Evolutionary conservation across 345 rosid genomes (phyloP).

Genomic region (Eucalyptus lansdowneana): DNA sequence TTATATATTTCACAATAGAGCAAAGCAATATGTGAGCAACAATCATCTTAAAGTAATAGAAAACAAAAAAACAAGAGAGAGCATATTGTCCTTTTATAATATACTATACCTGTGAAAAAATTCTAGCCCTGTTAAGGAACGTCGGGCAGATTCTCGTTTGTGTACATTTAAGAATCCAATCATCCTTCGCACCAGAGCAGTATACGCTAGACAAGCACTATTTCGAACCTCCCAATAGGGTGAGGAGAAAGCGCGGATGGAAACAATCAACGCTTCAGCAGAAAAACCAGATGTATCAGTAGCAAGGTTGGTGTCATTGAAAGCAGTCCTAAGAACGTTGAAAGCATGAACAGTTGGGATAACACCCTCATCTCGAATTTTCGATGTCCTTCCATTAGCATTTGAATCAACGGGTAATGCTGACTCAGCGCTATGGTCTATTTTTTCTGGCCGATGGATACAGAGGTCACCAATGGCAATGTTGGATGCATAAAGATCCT

Average conservation of each 20-base stretch:
- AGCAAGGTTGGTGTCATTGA: slow-evolving; percentile 89
- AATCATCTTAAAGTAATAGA: background rate
- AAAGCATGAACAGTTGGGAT: slow-evolving; percentile 93
- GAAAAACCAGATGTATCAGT: slow-evolving; percentile 95
- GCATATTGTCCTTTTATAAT: background rate
- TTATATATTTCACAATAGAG: background rate
- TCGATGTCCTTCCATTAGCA: slow-evolving; percentile 39
- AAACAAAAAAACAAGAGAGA: background rate
- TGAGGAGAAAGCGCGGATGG: slow-evolving; percentile 82
- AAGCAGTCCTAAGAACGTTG: slow-evolving; percentile 82
- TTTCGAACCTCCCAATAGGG: slow-evolving; percentile 96
- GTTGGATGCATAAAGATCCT: slow-evolving; percentile 11
- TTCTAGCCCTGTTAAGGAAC: slow-evolving; percentile 85
- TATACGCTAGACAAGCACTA: slow-evolving; percentile 88
- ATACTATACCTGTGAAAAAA: slow-evolving; percentile 76
- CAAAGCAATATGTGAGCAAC: background rate
- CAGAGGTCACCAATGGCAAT: slow-evolving; percentile 3
- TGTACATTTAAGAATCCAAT: slow-evolving; percentile 89
- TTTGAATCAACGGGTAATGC: slow-evolving; percentile 10
- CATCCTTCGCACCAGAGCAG: slow-evolving; percentile 85
- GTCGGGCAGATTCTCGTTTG: slow-evolving; percentile 78
- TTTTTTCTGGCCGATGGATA: background rate
- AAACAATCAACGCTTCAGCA: slow-evolving; percentile 77
- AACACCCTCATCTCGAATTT: slow-evolving; percentile 90
- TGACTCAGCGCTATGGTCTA: slow-evolving; percentile 11